Evolutionary conservation across 768 basidiomycete species (phyloP).

Genomic region (Leccinellum luteum): DNA sequence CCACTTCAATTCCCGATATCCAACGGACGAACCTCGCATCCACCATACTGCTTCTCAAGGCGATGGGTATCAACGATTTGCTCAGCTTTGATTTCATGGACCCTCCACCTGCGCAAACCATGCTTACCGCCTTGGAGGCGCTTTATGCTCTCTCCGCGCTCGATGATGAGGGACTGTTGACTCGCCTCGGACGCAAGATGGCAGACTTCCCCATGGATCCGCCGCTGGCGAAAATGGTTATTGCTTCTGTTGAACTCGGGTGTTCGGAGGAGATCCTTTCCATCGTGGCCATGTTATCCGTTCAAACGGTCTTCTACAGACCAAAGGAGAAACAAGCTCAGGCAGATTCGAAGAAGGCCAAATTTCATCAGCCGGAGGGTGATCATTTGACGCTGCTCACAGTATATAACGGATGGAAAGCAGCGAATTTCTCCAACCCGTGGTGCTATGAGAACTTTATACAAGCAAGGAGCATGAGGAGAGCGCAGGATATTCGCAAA

Average conservation of each 20-base stretch:
- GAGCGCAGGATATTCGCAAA: slow-evolving; percentile 97
- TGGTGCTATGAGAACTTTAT: slow-evolving; percentile 99
- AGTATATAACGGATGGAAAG: slow-evolving; percentile 99
- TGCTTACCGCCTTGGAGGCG: slow-evolving; percentile 93
- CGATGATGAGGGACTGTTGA: slow-evolving; percentile 95
- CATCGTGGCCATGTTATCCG: slow-evolving; percentile 95
- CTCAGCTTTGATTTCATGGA: slow-evolving; percentile 99
- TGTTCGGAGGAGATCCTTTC: slow-evolving; percentile 98
- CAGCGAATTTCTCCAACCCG: slow-evolving; percentile 92
- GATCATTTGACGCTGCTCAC: slow-evolving; percentile 90
- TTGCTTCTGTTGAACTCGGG: slow-evolving; percentile 94
- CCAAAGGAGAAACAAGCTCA: slow-evolving; percentile 99
- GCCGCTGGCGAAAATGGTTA: slow-evolving; percentile 94
- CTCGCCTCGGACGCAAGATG: slow-evolving; percentile 96
- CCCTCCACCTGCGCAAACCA: slow-evolving; percentile 93
- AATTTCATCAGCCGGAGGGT: slow-evolving; percentile 98
- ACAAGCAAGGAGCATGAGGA: slow-evolving; percentile 93
- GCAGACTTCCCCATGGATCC: slow-evolving; percentile 99
- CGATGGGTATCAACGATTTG: slow-evolving; percentile 98
- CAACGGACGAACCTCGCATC: slow-evolving; percentile 90
- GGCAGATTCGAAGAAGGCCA: slow-evolving; percentile 99
- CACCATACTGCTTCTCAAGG: slow-evolving; percentile 94
- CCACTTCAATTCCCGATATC: slow-evolving; percentile 96
- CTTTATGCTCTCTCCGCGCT: slow-evolving; percentile 94
- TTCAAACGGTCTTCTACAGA: slow-evolving; percentile 95